Evolutionary conservation across 2,329 filamentous ascomycete species (phyloP).

Genomic region (Acephala macrosclerotiorum): DNA sequence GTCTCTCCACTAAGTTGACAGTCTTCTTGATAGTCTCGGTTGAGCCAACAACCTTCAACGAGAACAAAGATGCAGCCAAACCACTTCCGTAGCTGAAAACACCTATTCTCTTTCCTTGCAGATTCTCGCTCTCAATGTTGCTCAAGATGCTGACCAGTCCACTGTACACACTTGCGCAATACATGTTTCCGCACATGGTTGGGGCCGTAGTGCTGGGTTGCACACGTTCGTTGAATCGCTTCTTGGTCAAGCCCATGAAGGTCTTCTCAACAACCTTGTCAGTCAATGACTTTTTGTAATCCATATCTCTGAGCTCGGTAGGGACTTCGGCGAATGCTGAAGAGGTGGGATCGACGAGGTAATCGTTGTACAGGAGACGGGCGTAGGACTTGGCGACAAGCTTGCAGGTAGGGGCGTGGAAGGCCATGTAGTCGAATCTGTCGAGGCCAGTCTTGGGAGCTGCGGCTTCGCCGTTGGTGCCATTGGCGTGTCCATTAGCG

Average conservation of each 20-base stretch:
- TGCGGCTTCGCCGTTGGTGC: slow-evolving; percentile 53
- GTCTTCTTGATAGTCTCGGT: slow-evolving; percentile 72
- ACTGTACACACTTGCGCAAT: slow-evolving; percentile 65
- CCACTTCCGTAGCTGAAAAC: slow-evolving; percentile 77
- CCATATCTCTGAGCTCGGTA: slow-evolving; percentile 77
- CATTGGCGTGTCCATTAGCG: slow-evolving; percentile 61
- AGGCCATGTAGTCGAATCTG: slow-evolving; percentile 83
- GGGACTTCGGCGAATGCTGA: slow-evolving; percentile 77
- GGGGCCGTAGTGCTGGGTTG: slow-evolving; percentile 76
- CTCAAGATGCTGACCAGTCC: slow-evolving; percentile 61
- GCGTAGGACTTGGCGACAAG: slow-evolving; percentile 86
- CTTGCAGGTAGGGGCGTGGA: slow-evolving; percentile 89
- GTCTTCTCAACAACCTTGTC: slow-evolving; percentile 88
- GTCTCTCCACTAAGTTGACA: slow-evolving; percentile 73
- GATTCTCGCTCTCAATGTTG: slow-evolving; percentile 62
- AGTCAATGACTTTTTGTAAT: slow-evolving; percentile 79
- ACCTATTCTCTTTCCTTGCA: slow-evolving; percentile 61
- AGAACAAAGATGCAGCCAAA: slow-evolving; percentile 71
- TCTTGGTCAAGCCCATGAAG: slow-evolving; percentile 85
- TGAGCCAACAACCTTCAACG: slow-evolving; percentile 75
- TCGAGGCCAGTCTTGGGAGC: slow-evolving; percentile 70
- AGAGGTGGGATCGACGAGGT: slow-evolving; percentile 72
- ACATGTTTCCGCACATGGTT: slow-evolving; percentile 76
- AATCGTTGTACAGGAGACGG: slow-evolving; percentile 86
- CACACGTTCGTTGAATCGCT: slow-evolving; percentile 82